Evolutionary conservation across 2,329 filamentous ascomycete species (phyloP), one percentile per base, ranked within the genome.

Genomic region (Herpotrichia juniperi): DNA sequence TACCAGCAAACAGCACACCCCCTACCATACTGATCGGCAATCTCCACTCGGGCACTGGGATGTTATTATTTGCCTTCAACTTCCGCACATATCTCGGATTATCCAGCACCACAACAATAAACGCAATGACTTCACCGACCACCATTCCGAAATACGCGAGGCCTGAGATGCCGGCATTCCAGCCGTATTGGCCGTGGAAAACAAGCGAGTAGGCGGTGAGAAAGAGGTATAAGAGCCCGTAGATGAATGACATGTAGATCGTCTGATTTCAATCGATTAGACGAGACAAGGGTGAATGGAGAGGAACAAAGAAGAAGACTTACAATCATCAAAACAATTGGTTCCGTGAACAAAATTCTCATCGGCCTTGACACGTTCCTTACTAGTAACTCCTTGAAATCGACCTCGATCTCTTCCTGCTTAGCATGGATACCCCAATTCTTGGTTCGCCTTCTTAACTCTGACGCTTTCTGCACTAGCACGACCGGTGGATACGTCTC

Each of bases 131-230:
- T 67, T 91, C 83, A 42, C 91, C 91, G 8, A 80, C 64, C 46
- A 94, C 84, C 87, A 96, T 90, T 48, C 91, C 92, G 63, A 96
- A 90, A 72, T 92, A 96, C 4, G 91, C 86, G 4, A 96, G 80
- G 1, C 91, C 92, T 3, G 86, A 83, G 16, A 90, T 74, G 50
- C 92, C 92, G 1, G 81, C 65, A 28, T 76, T 84, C 77, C 93
- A 88, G 59, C 83, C 81, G 71, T 96, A 88, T 4, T 92, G 80
- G 1, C 74, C 70, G 55, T 87, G 79, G 75, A 94, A 96, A 42
- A 96, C 88, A 39, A 94, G 83, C 0, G 89, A 87, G 63, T 96
- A 96, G 1, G 91, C 89, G 0, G 90, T 93, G 46, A 96, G 80
- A 78, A 94, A 93, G 22, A 93, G 86, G 67, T 94, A 96, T 1